Percentiles rank a stretch among this genome's conserved stretches.
phyloP scores from a whole-genome alignment of 164 flowering plant species.

The Paratinospora sagittata region DNA sequence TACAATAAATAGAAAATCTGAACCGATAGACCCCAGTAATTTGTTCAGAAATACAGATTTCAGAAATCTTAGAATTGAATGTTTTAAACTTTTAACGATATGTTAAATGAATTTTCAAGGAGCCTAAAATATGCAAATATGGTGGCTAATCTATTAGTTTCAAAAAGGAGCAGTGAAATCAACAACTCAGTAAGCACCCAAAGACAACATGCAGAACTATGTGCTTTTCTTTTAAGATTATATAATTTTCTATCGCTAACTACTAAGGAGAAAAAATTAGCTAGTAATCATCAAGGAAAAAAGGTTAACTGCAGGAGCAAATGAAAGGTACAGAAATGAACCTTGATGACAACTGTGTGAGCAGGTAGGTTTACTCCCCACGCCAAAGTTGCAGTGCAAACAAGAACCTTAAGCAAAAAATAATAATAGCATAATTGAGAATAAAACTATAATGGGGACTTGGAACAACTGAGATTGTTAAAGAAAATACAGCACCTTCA shows the following conservation, averaged over 20 bases:
- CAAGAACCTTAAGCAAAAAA: conserved; percentile 65
- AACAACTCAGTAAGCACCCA: background rate
- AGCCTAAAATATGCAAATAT: too few species aligned
- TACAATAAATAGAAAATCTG: too few species aligned
- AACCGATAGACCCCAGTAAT: background rate
- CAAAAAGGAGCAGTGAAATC: background rate
- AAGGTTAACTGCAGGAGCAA: background rate
- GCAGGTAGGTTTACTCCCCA: conserved; percentile 99
- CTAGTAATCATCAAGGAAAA: background rate
- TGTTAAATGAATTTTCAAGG: too few species aligned
- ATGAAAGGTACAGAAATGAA: conserved; percentile 23
- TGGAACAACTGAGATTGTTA: background rate
- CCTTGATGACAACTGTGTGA: conserved; percentile 99
- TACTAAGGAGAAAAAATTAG: background rate
- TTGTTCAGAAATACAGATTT: background rate
- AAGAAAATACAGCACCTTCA: conserved; percentile 46
- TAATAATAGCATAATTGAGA: background rate
- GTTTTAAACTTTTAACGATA: background rate
- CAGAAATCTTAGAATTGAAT: background rate
- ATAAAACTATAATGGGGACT: background rate
- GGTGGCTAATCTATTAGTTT: too few species aligned
- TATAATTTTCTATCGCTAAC: background rate
- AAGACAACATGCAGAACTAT: background rate
- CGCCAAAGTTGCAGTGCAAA: conserved; percentile 98
- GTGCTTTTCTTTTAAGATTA: background rate